Conservation (phyloP, 2,329 filamentous ascomycete genomes). For the Blumeriella jaapii region DNA sequence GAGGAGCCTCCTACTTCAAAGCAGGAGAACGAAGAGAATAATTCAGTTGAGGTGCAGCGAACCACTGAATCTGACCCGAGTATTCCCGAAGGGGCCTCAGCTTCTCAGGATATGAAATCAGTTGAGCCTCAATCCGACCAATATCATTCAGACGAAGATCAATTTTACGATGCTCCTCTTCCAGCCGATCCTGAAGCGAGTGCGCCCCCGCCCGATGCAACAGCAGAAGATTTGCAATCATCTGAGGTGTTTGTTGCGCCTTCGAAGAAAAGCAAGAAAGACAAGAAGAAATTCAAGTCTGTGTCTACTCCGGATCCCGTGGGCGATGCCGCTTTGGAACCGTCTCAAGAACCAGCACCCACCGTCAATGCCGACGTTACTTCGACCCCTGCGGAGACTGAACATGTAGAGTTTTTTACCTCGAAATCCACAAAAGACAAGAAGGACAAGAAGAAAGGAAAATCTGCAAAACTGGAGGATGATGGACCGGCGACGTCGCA, state of each 20-base stretch:
- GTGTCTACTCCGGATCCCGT: neutral
- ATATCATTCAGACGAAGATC: no score
- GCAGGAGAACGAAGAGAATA: neutral
- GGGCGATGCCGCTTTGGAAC: neutral
- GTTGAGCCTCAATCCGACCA: no score
- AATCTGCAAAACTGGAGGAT: slow-evolving; percentile 8
- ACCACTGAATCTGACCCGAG: neutral
- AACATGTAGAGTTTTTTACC: slow-evolving; percentile 7
- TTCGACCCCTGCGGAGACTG: slow-evolving; percentile 2
- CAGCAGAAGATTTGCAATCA: neutral
- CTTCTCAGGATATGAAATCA: no score
- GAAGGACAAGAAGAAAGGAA: slow-evolving; percentile 26
- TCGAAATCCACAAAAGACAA: slow-evolving; percentile 30
- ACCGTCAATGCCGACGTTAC: neutral
- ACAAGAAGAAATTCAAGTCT: slow-evolving; percentile 18
- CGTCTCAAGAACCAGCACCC: neutral
- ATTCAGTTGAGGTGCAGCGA: neutral
- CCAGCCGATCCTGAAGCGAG: no score
- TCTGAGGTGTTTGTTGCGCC: slow-evolving; percentile 2
- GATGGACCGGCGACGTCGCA: slow-evolving; percentile 3
- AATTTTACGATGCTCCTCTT: no score
- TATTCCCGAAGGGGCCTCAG: no score
- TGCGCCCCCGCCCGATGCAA: no score
- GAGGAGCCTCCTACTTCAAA: neutral
- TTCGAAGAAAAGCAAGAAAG: slow-evolving; percentile 18